A percentile compares a stretch with the other conserved stretches of the same genome.
phyloP scores from a whole-genome alignment of 768 basidiomycete species.

The Cystofilobasidium capitatum region DNA sequence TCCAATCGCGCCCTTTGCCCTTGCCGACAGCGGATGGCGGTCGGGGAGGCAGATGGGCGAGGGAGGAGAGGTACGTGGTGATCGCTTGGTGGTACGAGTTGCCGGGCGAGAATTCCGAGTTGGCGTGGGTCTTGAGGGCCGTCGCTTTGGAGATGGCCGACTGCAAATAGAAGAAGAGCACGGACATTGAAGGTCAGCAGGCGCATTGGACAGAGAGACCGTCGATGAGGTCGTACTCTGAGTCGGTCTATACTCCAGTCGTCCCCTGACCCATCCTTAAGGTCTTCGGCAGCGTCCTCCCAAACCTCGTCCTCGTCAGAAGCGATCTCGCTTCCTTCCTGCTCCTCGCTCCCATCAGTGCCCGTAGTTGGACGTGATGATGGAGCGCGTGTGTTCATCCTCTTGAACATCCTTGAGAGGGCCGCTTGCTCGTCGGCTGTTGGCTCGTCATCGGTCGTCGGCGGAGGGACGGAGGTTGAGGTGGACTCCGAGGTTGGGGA shows the following conservation, averaged over 20 bases:
- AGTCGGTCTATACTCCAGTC: conserved; percentile 19
- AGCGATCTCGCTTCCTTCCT: not conserved
- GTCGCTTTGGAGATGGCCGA: conserved; percentile 48
- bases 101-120: conserved; percentile 40
- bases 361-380: too few relatives aligned
- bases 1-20: conserved; percentile 28
- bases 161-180: conserved; percentile 35
- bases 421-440: conserved; percentile 7
- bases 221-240: conserved; percentile 7
- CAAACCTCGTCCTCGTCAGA: not conserved
- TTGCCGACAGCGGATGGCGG: conserved; percentile 31
- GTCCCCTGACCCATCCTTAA: conserved; percentile 17
- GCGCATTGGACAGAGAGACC: not conserved
- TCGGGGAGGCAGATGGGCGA: conserved; percentile 47
- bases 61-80: conserved; percentile 51
- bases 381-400: conserved; percentile 4
- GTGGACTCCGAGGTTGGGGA: too few relatives aligned
- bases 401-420: conserved; percentile 6
- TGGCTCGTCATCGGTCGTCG: not conserved
- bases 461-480: not conserved
- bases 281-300: conserved; percentile 12
- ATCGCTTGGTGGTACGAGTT: conserved; percentile 13
- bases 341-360: not conserved
- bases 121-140: conserved; percentile 64
- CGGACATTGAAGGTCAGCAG: not conserved